Conservation (phyloP, 1,284 basidiomycete genomes). For the Mycena citricolor region DNA sequence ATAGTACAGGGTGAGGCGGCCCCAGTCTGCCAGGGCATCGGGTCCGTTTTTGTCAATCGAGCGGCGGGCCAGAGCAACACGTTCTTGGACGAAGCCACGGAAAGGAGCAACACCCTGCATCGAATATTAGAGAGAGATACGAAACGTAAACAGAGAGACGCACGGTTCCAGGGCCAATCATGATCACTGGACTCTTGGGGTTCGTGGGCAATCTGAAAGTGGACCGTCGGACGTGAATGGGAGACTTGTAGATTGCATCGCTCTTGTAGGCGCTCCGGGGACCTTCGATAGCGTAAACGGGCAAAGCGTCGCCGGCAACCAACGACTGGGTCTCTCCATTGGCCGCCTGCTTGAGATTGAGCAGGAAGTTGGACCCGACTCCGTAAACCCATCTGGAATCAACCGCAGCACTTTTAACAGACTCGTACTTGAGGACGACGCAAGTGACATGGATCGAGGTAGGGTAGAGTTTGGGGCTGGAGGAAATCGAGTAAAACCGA, state of each 20-base stretch:
- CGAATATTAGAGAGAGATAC: constrained; percentile 5
- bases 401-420: constrained; percentile 52
- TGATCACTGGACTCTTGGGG: constrained; percentile 97
- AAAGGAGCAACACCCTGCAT: constrained; percentile 93
- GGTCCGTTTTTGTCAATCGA: constrained; percentile 91
- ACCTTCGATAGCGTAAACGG: constrained; percentile 85
- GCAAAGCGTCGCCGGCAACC: constrained; percentile 46
- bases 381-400: constrained; percentile 75
- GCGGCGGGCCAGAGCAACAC: constrained; percentile 91
- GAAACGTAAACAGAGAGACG: constrained; percentile 35
- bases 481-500: constrained; percentile 98
- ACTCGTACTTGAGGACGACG: constrained; percentile 91
- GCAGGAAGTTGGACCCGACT: constrained; percentile 88
- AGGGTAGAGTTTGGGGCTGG: constrained; percentile 89
- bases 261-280: constrained; percentile 83
- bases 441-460: constrained; percentile 91
- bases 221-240: constrained; percentile 92
- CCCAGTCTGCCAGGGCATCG: constrained; percentile 94
- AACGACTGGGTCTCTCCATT: constrained; percentile 56
- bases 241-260: constrained; percentile 76
- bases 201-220: constrained; percentile 97
- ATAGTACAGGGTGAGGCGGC: constrained; percentile 91
- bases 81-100: constrained; percentile 98
- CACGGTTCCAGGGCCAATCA: constrained; percentile 98
- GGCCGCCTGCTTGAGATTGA: constrained; percentile 84